phyloP scores from a whole-genome alignment of 176 grass and related monocot species.

The Eragrostis curvula region DNA sequence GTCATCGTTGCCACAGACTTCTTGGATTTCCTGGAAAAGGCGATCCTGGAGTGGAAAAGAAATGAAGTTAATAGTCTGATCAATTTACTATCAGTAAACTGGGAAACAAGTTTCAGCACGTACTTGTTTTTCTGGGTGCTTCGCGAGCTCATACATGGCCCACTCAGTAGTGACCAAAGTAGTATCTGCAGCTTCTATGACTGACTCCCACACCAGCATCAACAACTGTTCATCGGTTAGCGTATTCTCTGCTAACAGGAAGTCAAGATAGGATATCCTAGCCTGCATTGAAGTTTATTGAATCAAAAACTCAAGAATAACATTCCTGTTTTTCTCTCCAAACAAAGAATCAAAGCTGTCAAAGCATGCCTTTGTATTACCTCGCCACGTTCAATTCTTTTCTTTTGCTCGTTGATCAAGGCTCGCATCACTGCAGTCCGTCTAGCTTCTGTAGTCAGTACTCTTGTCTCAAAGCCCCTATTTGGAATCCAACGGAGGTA shows the following conservation, averaged over 20 bases:
- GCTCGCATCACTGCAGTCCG: slow-evolving; percentile 56
- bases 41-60: slow-evolving; percentile 54
- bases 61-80: neutral
- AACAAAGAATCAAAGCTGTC: neutral
- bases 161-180: slow-evolving; percentile 79
- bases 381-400: slow-evolving; percentile 67
- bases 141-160: slow-evolving; percentile 88
- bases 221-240: slow-evolving; percentile 68
- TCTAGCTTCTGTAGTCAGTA: slow-evolving; percentile 48
- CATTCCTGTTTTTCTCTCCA: neutral
- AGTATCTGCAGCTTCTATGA: slow-evolving; percentile 86
- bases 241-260: slow-evolving; percentile 60
- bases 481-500: slow-evolving; percentile 92
- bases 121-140: slow-evolving; percentile 71
- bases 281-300: slow-evolving; percentile 43
- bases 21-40: slow-evolving; percentile 67
- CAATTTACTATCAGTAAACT: neutral
- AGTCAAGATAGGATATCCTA: slow-evolving; percentile 69
- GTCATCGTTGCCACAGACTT: slow-evolving; percentile 52
- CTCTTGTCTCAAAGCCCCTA: slow-evolving; percentile 64
- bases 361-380: slow-evolving; percentile 28
- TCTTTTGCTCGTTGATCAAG: slow-evolving; percentile 69
- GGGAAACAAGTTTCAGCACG: neutral
- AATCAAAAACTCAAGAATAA: neutral
- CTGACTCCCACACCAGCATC: slow-evolving; percentile 70